A percentile compares a stretch with the other conserved stretches of the same genome.
Conservation (phyloP, 2,329 filamentous ascomycete genomes). For the Berkeleyomyces basicola region DNA sequence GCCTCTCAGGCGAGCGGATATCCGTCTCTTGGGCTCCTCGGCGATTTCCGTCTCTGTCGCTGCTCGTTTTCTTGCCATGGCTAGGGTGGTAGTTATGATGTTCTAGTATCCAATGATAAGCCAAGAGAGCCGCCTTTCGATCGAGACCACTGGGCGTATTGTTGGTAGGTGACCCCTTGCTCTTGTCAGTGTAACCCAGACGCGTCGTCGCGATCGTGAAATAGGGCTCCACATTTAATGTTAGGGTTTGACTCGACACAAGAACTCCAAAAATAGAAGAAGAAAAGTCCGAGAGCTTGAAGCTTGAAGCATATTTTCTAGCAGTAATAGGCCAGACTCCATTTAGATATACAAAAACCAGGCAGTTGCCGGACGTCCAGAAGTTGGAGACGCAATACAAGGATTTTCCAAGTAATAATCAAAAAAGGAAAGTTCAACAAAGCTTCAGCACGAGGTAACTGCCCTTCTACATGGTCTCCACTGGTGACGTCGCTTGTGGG, state of each 20-base stretch:
- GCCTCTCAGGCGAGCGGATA: slow-evolving; percentile 7
- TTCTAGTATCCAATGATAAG: not conserved
- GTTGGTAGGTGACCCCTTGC: too few relatives aligned
- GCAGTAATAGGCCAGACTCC: not conserved
- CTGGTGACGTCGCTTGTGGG: too few relatives aligned
- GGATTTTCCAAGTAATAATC: not conserved
- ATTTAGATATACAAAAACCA: too few relatives aligned
- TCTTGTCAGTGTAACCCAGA: not conserved
- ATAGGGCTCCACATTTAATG: not conserved
- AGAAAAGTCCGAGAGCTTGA: not conserved
- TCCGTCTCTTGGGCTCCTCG: slow-evolving; percentile 9
- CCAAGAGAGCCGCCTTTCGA: not conserved
- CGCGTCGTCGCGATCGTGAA: not conserved
- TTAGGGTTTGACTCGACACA: not conserved
- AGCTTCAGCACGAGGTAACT: not conserved
- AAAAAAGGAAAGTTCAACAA: not conserved
- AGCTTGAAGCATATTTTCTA: not conserved
- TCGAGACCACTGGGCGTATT: not conserved
- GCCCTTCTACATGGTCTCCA: not conserved
- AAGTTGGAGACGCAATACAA: not conserved
- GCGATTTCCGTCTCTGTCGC: not conserved
- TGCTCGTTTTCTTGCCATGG: slow-evolving; percentile 11
- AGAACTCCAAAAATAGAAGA: not conserved
- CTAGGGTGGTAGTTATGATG: not conserved
- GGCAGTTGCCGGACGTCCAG: not conserved